A percentile compares a stretch with the other conserved stretches of the same genome.
Evolutionary conservation across 106 monocot genomes (phyloP).

Genomic region (Allium cepa): DNA sequence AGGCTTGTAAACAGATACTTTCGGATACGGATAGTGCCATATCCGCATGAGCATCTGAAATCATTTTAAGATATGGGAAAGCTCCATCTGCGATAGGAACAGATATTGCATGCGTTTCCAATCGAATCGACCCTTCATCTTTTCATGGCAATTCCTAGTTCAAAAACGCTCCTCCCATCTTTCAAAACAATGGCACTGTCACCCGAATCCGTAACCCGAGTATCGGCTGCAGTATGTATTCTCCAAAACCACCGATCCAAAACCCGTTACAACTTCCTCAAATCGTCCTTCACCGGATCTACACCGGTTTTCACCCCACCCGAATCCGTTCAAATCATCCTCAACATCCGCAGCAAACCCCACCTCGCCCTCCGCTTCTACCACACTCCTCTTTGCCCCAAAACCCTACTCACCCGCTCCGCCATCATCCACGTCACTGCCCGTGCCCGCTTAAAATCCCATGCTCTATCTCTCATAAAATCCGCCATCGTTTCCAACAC

Average conservation of each 20-base stretch:
- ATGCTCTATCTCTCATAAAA: constrained; percentile 29
- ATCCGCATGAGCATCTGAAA: too few relatives aligned
- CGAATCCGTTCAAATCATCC: constrained; percentile 25
- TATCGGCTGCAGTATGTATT: constrained; percentile 31
- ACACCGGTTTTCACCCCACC: constrained; percentile 11
- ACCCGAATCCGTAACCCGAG: constrained; percentile 17
- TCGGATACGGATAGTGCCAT: too few relatives aligned
- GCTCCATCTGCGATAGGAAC: too few relatives aligned
- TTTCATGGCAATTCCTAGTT: background rate
- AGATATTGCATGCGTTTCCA: too few relatives aligned
- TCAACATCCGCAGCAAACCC: constrained; percentile 38
- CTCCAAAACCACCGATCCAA: constrained; percentile 29
- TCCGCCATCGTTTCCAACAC: constrained; percentile 23
- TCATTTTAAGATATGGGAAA: too few relatives aligned
- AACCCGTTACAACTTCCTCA: constrained; percentile 44
- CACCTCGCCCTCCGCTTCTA: constrained; percentile 50
- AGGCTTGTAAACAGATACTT: too few relatives aligned
- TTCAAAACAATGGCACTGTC: constrained; percentile 5
- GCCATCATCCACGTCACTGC: constrained; percentile 46
- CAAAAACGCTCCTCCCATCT: constrained; percentile 8
- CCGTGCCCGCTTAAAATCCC: constrained; percentile 29
- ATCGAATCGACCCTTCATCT: too few relatives aligned
- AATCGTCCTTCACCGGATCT: constrained; percentile 12
- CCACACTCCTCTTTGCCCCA: constrained; percentile 15
- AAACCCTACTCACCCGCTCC: constrained; percentile 15